Conservation (phyloP, 495 filamentous ascomycete genomes). For the Cairneyella variabilis region DNA sequence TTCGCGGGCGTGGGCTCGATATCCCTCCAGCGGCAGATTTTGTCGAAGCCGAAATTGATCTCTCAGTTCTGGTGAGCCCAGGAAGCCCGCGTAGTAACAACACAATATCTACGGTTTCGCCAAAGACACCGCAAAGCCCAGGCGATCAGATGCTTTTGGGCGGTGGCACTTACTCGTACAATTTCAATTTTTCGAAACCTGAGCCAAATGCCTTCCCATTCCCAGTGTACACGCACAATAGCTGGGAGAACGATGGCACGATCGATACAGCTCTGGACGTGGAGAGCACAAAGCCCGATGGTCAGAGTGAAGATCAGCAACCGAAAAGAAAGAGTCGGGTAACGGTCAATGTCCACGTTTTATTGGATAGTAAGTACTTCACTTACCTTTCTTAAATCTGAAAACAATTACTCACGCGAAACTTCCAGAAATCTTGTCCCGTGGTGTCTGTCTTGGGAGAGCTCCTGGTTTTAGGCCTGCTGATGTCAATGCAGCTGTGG, state of each 20-base stretch:
- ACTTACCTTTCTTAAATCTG: background rate
- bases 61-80: slow-evolving; percentile 16
- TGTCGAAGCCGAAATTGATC: slow-evolving; percentile 46
- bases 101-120: slow-evolving; percentile 8
- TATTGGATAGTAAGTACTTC: slow-evolving; percentile 22
- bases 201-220: slow-evolving; percentile 14
- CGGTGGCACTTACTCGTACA: background rate
- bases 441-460: slow-evolving; percentile 56
- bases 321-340: slow-evolving; percentile 9
- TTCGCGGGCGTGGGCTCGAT: slow-evolving; percentile 53
- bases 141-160: background rate
- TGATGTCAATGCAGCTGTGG: slow-evolving; percentile 58
- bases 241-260: slow-evolving; percentile 4
- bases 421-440: slow-evolving; percentile 38
- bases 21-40: slow-evolving; percentile 50
- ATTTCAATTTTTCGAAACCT: slow-evolving; percentile 6
- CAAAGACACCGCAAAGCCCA: slow-evolving; percentile 21
- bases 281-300: background rate
- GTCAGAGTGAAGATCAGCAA: background rate
- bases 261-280: slow-evolving; percentile 20
- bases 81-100: slow-evolving; percentile 6
- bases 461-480: slow-evolving; percentile 54
- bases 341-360: slow-evolving; percentile 19
- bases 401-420: background rate
- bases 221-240: slow-evolving; percentile 1